Conservation (phyloP, 2,329 filamentous ascomycete genomes). For the Fusarium brachygibbosum region DNA sequence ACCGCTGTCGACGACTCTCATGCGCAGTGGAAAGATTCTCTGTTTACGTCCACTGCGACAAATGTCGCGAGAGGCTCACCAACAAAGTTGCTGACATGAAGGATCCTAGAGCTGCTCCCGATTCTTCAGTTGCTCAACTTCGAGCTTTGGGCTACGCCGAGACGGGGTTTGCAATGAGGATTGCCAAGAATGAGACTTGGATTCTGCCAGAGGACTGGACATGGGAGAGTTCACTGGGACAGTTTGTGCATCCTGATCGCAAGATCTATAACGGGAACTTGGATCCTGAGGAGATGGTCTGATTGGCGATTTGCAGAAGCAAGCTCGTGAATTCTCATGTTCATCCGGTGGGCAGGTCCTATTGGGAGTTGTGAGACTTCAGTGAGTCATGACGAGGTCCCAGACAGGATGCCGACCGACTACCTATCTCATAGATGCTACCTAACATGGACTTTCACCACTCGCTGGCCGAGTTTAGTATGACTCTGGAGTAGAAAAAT, state of each 20-base stretch:
- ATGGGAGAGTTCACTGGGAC: conserved; percentile 8
- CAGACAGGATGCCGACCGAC: not conserved
- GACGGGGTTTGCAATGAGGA: not conserved
- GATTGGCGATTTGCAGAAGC: not conserved
- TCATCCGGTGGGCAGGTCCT: not conserved
- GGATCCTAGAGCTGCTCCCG: not conserved
- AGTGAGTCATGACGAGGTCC: conserved; percentile 1
- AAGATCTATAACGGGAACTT: conserved; percentile 14
- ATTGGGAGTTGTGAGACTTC: not conserved
- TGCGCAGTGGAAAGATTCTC: not conserved
- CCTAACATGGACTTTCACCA: not conserved
- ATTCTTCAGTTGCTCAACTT: not conserved
- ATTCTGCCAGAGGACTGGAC: not conserved
- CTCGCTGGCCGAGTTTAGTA: not conserved
- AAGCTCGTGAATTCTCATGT: not conserved
- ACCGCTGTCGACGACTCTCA: conserved; percentile 15
- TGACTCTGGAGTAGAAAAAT: not conserved
- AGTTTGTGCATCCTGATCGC: conserved; percentile 16
- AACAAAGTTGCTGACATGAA: not conserved
- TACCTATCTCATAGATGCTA: not conserved
- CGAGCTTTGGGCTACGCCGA: not conserved
- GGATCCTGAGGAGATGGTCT: conserved; percentile 24
- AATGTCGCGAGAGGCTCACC: conserved; percentile 12
- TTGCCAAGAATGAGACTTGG: not conserved
- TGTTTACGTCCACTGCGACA: conserved; percentile 17